Evolutionary conservation across 2,329 filamentous ascomycete genomes (phyloP).

Genomic region (Cordyceps militaris): DNA sequence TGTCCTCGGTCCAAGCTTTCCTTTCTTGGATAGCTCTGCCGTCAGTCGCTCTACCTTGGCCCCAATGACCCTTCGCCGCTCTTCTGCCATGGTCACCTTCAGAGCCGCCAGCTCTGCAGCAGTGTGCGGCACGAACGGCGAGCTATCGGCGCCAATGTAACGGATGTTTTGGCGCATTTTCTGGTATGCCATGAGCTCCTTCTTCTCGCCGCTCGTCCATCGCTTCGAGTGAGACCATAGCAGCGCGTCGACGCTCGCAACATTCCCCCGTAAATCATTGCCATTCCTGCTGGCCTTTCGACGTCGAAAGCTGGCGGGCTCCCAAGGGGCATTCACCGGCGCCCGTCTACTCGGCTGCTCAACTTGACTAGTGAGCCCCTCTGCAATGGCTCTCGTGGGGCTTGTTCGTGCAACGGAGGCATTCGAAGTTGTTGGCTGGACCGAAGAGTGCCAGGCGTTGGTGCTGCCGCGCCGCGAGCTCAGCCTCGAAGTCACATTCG

Average conservation of each 20-base stretch:
- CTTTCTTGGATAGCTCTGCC: background rate
- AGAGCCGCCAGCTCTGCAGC: slow-evolving; percentile 13
- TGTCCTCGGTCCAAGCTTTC: background rate
- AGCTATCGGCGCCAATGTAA: slow-evolving; percentile 13
- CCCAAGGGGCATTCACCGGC: background rate
- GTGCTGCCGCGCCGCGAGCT: background rate
- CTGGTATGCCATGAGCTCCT: slow-evolving; percentile 14
- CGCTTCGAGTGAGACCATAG: slow-evolving; percentile 13
- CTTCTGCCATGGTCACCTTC: slow-evolving; percentile 3
- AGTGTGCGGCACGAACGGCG: slow-evolving; percentile 17
- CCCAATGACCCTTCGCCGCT: slow-evolving; percentile 1
- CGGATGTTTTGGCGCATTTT: slow-evolving; percentile 17
- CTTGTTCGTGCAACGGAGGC: background rate
- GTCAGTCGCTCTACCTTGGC: slow-evolving; percentile 9
- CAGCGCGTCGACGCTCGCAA: background rate
- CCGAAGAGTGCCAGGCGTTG: background rate
- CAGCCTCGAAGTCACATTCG: background rate
- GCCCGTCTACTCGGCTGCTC: background rate
- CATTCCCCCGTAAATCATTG: background rate
- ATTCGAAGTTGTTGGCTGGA: background rate
- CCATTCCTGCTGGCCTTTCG: background rate
- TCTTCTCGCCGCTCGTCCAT: slow-evolving; percentile 16
- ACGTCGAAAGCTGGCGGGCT: background rate
- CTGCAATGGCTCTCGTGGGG: background rate
- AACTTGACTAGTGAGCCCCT: background rate